These are phyloP conservation scores for Coelastrella sp. DNA, from an alignment of 139 green algal genomes.

Conservation along the genomic window DNA sequence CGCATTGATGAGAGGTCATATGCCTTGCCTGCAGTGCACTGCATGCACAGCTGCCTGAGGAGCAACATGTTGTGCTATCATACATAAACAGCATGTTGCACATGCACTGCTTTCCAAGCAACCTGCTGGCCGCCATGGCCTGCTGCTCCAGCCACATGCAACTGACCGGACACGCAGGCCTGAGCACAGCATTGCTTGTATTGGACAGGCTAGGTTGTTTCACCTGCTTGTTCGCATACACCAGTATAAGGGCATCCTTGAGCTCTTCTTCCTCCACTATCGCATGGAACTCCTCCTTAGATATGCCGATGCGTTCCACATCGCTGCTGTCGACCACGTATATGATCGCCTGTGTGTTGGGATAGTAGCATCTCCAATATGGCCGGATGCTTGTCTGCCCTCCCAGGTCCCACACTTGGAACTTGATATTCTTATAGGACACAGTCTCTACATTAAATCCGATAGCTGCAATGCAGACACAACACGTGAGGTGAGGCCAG, in stretches of 20 bases:
- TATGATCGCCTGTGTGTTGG: constrained; percentile 98
- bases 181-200: not conserved
- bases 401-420: constrained; percentile 96
- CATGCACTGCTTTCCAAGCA: no score
- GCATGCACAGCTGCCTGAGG: no score
- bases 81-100: no score
- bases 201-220: no score
- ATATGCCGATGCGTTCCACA: constrained; percentile 90
- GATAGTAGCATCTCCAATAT: constrained; percentile 99
- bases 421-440: constrained; percentile 99
- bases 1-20: no score
- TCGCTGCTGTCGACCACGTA: constrained; percentile 99
- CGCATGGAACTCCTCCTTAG: constrained; percentile 92
- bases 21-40: no score
- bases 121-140: no score
- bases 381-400: constrained; percentile 96
- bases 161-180: not conserved
- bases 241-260: constrained; percentile 91
- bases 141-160: not conserved
- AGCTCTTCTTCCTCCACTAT: constrained; percentile 99
- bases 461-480: constrained; percentile 82
- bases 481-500: not conserved
- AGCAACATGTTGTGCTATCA: no score
- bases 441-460: constrained; percentile 99
- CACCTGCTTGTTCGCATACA: constrained; percentile 99